phyloP scores from a whole-genome alignment of 2,329 filamentous ascomycete species.

The Paraphaeosphaeria sporulosa region DNA sequence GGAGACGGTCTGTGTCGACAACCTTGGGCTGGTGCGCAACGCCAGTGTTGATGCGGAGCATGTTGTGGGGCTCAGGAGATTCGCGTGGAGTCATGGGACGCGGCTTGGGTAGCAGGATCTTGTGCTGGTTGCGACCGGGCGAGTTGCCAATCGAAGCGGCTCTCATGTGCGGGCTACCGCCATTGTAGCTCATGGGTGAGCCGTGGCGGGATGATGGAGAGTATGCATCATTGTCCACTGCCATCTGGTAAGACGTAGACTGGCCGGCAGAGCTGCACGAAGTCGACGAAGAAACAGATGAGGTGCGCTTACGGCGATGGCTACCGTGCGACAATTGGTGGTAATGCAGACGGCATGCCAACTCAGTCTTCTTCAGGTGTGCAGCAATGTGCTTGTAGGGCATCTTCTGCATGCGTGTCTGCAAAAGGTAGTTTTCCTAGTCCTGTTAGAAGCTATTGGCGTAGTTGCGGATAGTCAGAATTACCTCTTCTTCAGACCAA shows the following conservation, averaged over 20 bases:
- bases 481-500: constrained; percentile 86
- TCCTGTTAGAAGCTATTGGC: constrained; percentile 26
- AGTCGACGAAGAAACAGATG: constrained; percentile 68
- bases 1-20: constrained; percentile 72
- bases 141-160: constrained; percentile 53
- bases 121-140: constrained; percentile 62
- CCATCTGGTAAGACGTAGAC: constrained; percentile 50
- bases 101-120: constrained; percentile 70
- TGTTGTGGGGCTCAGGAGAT: constrained; percentile 48
- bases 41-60: constrained; percentile 57
- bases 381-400: constrained; percentile 90
- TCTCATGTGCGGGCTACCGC: constrained; percentile 52
- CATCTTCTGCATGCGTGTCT: constrained; percentile 86
- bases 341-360: constrained; percentile 86
- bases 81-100: constrained; percentile 51
- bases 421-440: constrained; percentile 82
- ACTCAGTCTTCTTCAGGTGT: constrained; percentile 85
- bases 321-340: constrained; percentile 85
- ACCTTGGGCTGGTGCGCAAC: constrained; percentile 52
- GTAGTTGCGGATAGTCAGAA: constrained; percentile 27
- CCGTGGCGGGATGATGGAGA: constrained; percentile 47
- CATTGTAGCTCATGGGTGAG: constrained; percentile 56
- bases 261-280: constrained; percentile 49
- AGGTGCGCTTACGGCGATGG: constrained; percentile 79
- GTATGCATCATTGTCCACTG: constrained; percentile 46